These are phyloP conservation scores for Eucalyptus regnans DNA, from an alignment of 345 rosid species.

Conservation along the genomic window DNA sequence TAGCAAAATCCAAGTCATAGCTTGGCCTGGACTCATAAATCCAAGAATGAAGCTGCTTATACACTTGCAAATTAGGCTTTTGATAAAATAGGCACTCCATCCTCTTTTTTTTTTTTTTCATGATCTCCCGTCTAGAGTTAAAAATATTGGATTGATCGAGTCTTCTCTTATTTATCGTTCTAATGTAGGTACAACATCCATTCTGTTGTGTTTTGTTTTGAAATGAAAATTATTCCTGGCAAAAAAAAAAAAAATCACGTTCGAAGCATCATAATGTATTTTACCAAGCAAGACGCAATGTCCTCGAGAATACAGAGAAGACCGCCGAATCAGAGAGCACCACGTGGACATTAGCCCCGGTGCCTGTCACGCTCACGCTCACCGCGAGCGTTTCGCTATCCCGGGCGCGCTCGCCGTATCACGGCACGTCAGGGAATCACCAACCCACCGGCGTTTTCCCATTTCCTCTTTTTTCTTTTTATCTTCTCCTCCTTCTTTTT, in stretches of 20 bases:
- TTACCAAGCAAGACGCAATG: neutral
- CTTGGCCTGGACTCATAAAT: neutral
- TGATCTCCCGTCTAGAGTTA: fast-evolving
- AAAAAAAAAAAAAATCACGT: too few species aligned
- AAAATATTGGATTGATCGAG: neutral
- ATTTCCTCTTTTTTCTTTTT: neutral
- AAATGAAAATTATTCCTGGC: neutral
- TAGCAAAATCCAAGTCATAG: neutral
- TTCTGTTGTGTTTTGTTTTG: neutral
- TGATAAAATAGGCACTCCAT: too few species aligned
- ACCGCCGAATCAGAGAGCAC: neutral
- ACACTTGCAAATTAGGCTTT: neutral
- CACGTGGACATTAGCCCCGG: neutral
- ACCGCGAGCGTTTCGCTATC: neutral
- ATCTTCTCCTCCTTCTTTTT: neutral
- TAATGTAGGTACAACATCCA: neutral
- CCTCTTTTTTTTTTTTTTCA: too few species aligned
- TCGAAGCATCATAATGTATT: neutral
- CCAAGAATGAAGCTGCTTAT: too few species aligned
- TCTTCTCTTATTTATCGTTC: neutral
- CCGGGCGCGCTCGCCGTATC: neutral
- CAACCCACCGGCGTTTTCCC: neutral
- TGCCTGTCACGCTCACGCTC: neutral
- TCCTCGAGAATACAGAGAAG: neutral
- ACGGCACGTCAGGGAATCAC: neutral